Percentiles rank a stretch among this genome's conserved stretches.
phyloP scores from a whole-genome alignment of 306 rosid genomes.

The Luffa acutangula region DNA sequence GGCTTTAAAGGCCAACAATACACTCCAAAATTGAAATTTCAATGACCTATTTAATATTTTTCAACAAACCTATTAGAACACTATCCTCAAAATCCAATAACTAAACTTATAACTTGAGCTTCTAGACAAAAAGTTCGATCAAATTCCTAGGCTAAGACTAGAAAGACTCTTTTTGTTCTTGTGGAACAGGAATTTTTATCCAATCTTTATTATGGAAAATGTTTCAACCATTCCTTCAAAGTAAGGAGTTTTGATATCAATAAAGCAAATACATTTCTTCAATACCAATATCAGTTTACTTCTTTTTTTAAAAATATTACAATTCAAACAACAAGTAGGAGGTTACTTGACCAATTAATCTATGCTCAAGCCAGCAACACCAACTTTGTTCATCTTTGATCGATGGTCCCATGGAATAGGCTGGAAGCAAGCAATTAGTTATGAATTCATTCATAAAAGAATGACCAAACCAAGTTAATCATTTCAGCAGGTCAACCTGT shows the following conservation, averaged over 20 bases:
- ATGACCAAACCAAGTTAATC: slow-evolving; percentile 8
- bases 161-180: not conserved
- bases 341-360: not conserved
- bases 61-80: too few species aligned
- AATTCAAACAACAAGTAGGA: not conserved
- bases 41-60: too few species aligned
- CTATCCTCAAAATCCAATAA: not conserved
- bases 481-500: not conserved
- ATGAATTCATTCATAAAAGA: not conserved
- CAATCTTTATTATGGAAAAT: not conserved
- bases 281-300: not conserved
- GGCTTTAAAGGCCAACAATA: too few species aligned
- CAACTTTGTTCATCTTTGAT: not conserved
- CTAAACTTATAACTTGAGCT: not conserved
- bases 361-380: not conserved
- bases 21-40: too few species aligned
- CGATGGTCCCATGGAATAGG: not conserved
- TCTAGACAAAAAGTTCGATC: not conserved
- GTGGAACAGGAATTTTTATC: not conserved
- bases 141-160: not conserved
- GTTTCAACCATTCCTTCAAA: not conserved
- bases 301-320: not conserved
- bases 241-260: not conserved
- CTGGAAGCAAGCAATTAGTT: not conserved
- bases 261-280: not conserved